Evolutionary conservation across 1,139 yeast species (phyloP), one percentile per base, ranked within the genome.

Genomic region (Pichia sp.): DNA sequence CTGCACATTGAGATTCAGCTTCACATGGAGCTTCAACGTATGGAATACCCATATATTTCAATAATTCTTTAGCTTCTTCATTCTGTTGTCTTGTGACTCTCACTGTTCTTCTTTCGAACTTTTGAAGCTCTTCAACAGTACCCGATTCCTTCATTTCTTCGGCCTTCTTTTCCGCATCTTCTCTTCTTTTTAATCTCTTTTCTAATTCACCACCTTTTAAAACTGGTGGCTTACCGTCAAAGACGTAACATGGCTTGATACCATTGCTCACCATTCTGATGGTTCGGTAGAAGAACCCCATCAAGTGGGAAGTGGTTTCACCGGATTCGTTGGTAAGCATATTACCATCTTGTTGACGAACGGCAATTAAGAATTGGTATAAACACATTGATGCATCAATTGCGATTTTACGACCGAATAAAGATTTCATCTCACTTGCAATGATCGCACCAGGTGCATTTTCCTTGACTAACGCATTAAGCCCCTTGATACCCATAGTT

Each of bases 1-100:
- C 95, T 0, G 99, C 99, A 71, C 99, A 93, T 61, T 93, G 98
- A 0, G 99, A 96, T 65, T 93, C 99, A 0, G 99, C 99, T 67
- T 93, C 99, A 65, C 96, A 85, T 1, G 99, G 99, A 0, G 99
- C 98, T 48, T 83, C 81, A 8, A 93, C 85, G 59, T 72, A 88
- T 1, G 99, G 99, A 38, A 93, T 85, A 2, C 99, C 99, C 99
- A 93, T 93, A 38, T 91, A 70, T 47, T 73, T 78, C 48, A 93
- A 71, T 50, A 93, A 69, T 54, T 77, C 73, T 64, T 89, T 88
- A 18, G 96, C 98, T 60, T 94, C 99, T 32, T 88, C 97, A 60
- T 91, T 93, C 58, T 94, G 99, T 57, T 89, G 93, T 50, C 79
- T 73, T 0, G 96, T 80, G 2, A 90, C 99, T 53, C 86, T 75